phyloP scores from a whole-genome alignment of 1,284 basidiomycete genomes.

The Apiotrichum veenhuisii region DNA sequence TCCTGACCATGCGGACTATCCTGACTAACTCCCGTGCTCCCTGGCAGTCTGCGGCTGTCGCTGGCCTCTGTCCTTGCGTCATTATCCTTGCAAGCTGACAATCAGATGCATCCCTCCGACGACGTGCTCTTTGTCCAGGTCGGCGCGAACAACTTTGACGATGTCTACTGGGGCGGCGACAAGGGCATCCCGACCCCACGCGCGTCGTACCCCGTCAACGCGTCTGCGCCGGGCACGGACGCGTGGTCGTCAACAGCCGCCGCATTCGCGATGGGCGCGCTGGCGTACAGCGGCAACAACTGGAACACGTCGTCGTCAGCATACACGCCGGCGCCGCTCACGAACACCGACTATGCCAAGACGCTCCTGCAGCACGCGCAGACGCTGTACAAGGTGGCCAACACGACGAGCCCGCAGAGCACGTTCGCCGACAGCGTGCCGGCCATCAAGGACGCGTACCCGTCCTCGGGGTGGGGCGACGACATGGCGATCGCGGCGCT shows the following conservation, averaged over 20 bases:
- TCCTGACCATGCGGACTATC: no score
- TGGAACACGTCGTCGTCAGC: conserved; percentile 53
- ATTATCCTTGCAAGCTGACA: not conserved
- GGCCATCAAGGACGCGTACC: conserved; percentile 62
- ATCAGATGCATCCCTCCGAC: conserved; percentile 70
- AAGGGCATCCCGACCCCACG: conserved; percentile 68
- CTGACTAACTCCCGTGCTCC: no score
- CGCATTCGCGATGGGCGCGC: conserved; percentile 79
- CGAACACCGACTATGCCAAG: conserved; percentile 67
- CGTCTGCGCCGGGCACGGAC: conserved; percentile 77
- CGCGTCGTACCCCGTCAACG: conserved; percentile 71
- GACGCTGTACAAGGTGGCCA: conserved; percentile 67
- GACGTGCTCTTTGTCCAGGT: conserved; percentile 76
- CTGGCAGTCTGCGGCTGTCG: no score
- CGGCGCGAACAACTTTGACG: conserved; percentile 63
- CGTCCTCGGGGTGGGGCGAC: conserved; percentile 59
- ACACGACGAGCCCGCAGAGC: conserved; percentile 49
- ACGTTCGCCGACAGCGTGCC: conserved; percentile 59
- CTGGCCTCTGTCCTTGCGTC: not conserved
- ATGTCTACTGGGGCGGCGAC: conserved; percentile 77
- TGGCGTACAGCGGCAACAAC: conserved; percentile 64
- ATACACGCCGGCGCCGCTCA: conserved; percentile 61
- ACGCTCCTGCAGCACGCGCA: conserved; percentile 68
- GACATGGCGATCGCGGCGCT: conserved; percentile 62
- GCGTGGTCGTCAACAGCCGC: conserved; percentile 75